phyloP scores from a whole-genome alignment of 164 flowering plant genomes.

The Chimonanthus salicifolius region DNA sequence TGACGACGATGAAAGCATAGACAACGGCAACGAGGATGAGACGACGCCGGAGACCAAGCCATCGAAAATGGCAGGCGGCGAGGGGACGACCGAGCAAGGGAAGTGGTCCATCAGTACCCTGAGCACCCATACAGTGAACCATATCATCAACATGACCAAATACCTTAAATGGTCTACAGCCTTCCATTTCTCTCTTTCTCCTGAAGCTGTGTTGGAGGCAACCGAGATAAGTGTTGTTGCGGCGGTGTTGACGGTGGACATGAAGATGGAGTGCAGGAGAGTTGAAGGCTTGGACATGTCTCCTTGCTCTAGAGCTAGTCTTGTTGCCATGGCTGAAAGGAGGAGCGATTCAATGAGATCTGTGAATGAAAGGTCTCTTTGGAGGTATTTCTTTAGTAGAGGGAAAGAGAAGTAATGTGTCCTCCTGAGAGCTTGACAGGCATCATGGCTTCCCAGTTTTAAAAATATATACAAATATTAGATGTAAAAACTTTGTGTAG shows the following conservation, averaged over 20 bases:
- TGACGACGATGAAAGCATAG: too few species aligned
- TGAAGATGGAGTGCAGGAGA: constrained; percentile 43
- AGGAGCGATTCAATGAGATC: not conserved
- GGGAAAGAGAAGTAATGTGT: not conserved
- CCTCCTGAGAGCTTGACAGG: too few species aligned
- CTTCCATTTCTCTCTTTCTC: constrained; percentile 29
- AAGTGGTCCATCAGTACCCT: constrained; percentile 41
- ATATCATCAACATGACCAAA: constrained; percentile 41
- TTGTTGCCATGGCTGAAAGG: constrained; percentile 5
- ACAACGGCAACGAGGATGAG: constrained; percentile 7
- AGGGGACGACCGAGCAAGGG: constrained; percentile 23
- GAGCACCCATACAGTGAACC: constrained; percentile 51
- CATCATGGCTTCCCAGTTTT: too few species aligned
- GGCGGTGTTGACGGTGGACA: constrained; percentile 42
- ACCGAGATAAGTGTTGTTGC: constrained; percentile 36
- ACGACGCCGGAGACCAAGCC: constrained; percentile 6
- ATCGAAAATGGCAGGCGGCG: constrained; percentile 14
- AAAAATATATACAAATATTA: too few species aligned
- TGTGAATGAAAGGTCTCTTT: not conserved
- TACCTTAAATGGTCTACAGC: constrained; percentile 34
- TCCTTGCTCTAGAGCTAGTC: constrained; percentile 1
- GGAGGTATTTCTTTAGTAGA: not conserved
- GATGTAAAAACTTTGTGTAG: too few species aligned
- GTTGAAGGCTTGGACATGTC: constrained; percentile 20
- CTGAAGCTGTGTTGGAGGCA: constrained; percentile 16